Evolutionary conservation across 441 rosid genomes (phyloP).

Genomic region (Populus hybrid): DNA sequence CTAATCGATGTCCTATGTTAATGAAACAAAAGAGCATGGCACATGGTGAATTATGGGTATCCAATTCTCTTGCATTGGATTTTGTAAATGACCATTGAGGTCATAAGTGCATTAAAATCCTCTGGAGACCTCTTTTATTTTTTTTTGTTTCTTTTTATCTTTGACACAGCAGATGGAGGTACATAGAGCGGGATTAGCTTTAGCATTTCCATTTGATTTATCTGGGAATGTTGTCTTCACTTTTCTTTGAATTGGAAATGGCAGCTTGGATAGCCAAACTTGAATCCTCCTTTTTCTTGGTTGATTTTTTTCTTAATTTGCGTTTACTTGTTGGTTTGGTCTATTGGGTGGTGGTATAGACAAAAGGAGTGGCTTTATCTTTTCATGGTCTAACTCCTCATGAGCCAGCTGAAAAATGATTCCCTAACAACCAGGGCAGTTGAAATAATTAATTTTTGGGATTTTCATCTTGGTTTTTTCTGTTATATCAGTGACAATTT

Average conservation of each 20-base stretch:
- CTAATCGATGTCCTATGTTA: no score
- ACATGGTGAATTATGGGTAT: no score
- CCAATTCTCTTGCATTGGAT: no score
- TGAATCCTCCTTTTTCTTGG: not conserved
- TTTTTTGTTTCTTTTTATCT: no score
- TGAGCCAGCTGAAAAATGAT: not conserved
- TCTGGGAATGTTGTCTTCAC: not conserved
- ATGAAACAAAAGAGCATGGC: no score
- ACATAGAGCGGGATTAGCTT: not conserved
- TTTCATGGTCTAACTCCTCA: not conserved
- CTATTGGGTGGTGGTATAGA: not conserved
- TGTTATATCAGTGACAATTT: not conserved
- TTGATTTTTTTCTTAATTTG: not conserved
- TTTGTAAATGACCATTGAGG: no score
- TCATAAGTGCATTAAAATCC: no score
- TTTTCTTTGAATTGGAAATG: not conserved
- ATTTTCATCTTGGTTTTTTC: not conserved
- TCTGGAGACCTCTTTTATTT: no score
- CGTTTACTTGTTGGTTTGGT: not conserved
- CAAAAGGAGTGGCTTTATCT: not conserved
- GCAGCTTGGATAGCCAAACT: not conserved
- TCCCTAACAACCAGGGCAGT: not conserved
- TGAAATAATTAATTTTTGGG: not conserved
- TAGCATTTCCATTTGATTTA: not conserved
- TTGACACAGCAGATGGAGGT: not conserved